Base-by-base conservation (phyloP, 257 asterid genomes). In the Forsythia suspensa region DNA sequence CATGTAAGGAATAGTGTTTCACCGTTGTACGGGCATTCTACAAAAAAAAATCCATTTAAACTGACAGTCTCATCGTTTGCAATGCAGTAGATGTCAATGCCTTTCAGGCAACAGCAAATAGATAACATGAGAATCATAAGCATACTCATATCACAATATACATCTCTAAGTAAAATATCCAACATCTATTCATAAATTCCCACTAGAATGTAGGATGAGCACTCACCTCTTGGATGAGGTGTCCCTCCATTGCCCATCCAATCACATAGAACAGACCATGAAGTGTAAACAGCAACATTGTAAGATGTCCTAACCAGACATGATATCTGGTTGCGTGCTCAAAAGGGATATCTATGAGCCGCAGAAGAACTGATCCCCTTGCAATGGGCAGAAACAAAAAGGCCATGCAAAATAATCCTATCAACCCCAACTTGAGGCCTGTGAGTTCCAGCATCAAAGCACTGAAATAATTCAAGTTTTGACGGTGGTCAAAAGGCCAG, bases 291-390 rank as follows among this genome's bases (percentile, higher is more conserved):
- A 92, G 82, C 24, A 79, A 9, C 98, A 94, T 92, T 0, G 98
- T 94, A 11, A 92, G 93, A 80, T 94, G 98, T 74, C 98, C 98
- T 70, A 94, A 77, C 98, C 98, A 94, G 76, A 92, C 97, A 84
- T 94, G 98, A 78, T 94, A 94, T 80, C 91, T 80, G 3, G 96
- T 88, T 16, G 95, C 98, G 29, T 94, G 97, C 82, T 94, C 98
- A 73, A 92, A 94, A 4, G 98, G 98, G 71, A 94, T 91, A 65
- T 91, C 94, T 72, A 91, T 79, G 9, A 86, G 91, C 29, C 92
- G 91, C 48, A 94, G 92, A 80, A 94, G 97, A 84, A 91, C 72
- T 0, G 97, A 92, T 16, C 98, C 98, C 34, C 97, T 84, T 70
- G 97, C 85, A 46, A 92, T 65, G 0, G 97, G 98, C 16, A 94